Evolutionary conservation across 768 basidiomycete species (phyloP).

Genomic region (Suillus fuscotomentosus): DNA sequence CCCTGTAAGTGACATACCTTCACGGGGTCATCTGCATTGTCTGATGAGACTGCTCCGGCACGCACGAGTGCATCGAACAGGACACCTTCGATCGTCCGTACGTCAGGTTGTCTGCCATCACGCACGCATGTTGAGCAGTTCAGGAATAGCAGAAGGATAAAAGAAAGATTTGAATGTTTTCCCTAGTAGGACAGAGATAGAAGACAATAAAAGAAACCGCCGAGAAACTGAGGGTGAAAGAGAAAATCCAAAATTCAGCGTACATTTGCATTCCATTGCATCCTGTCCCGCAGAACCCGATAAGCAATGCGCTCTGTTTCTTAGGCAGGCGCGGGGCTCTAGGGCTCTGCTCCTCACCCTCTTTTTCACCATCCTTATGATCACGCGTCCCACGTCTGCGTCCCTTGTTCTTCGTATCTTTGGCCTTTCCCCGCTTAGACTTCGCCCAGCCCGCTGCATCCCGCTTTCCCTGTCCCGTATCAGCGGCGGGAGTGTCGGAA

Average conservation of each 20-base stretch:
- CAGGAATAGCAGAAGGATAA: not conserved
- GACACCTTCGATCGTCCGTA: constrained; percentile 85
- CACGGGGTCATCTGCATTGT: constrained; percentile 87
- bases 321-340: constrained; percentile 73
- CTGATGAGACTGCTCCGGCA: constrained; percentile 90
- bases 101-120: constrained; percentile 60
- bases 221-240: not conserved
- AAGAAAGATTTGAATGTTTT: not conserved
- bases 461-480: constrained; percentile 13
- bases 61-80: constrained; percentile 87
- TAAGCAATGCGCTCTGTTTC: constrained; percentile 75
- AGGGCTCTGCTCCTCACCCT: constrained; percentile 12
- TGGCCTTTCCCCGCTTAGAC: constrained; percentile 36
- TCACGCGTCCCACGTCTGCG: constrained; percentile 44
- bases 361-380: constrained; percentile 24
- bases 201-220: not conserved
- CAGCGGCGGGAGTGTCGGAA: not conserved
- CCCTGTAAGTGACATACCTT: constrained; percentile 53
- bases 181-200: not conserved
- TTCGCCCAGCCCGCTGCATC: constrained; percentile 32
- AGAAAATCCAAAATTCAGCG: constrained; percentile 29
- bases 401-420: constrained; percentile 34
- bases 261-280: constrained; percentile 97
- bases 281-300: constrained; percentile 91
- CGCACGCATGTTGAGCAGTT: not conserved